These are phyloP conservation scores for Barnettozyma pratensis DNA, from an alignment of 805 yeast genomes.

Conservation along the genomic window DNA sequence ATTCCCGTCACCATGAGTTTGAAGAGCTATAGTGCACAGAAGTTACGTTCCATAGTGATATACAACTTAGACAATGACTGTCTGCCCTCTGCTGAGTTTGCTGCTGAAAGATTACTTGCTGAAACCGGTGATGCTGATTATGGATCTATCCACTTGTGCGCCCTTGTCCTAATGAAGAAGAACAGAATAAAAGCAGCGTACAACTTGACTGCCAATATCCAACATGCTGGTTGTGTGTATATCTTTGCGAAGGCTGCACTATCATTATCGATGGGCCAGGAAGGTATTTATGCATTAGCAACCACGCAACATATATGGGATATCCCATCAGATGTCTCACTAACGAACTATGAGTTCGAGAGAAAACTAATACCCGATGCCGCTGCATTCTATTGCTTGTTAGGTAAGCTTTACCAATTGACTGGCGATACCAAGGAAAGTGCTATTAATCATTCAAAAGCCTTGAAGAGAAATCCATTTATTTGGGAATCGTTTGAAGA, in stretches of 20 bases:
- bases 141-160: constrained; percentile 66
- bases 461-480: constrained; percentile 70
- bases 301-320: constrained; percentile 35
- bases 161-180: constrained; percentile 56
- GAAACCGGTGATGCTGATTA: constrained; percentile 37
- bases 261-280: constrained; percentile 46
- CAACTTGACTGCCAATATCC: constrained; percentile 38
- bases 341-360: constrained; percentile 34
- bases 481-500: constrained; percentile 84
- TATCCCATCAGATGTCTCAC: constrained; percentile 5
- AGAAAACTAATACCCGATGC: constrained; percentile 49
- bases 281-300: constrained; percentile 54
- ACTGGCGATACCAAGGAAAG: constrained; percentile 62
- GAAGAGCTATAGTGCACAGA: constrained; percentile 27
- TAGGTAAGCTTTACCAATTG: constrained; percentile 63
- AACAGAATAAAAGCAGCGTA: constrained; percentile 60
- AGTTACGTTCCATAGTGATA: constrained; percentile 55
- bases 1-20: constrained; percentile 10
- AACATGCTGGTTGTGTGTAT: constrained; percentile 72
- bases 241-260: constrained; percentile 67
- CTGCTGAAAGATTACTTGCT: constrained; percentile 76
- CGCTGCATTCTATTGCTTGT: constrained; percentile 60
- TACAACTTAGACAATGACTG: constrained; percentile 70
- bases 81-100: constrained; percentile 73
- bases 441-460: constrained; percentile 59